A percentile compares a stretch with the other conserved stretches of the same genome.
phyloP scores from a whole-genome alignment of 495 filamentous ascomycete genomes.

The Trypethelium eluteriae region DNA sequence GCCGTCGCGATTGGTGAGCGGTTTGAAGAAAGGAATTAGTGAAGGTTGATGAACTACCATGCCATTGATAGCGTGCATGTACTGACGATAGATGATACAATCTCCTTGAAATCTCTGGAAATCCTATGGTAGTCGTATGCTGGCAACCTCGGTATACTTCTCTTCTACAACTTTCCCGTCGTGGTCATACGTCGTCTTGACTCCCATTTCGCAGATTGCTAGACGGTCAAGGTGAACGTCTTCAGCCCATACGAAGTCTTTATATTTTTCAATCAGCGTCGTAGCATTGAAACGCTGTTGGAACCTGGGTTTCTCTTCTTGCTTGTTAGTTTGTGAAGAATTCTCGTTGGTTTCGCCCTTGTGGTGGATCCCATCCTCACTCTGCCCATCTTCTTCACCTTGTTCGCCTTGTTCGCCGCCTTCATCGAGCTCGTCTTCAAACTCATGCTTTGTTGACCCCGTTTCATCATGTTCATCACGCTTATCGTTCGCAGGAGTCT shows the following conservation, averaged over 20 bases:
- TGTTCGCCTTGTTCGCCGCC: not conserved
- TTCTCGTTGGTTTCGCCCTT: not conserved
- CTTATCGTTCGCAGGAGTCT: not conserved
- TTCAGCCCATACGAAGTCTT: slow-evolving; percentile 34
- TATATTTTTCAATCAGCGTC: slow-evolving; percentile 30
- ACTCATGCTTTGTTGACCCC: not conserved
- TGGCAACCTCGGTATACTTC: slow-evolving; percentile 33
- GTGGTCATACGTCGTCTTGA: slow-evolving; percentile 33
- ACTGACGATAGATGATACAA: not conserved
- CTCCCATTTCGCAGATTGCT: slow-evolving; percentile 39
- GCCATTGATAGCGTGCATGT: not conserved
- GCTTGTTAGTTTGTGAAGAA: not conserved
- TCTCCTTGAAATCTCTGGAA: not conserved
- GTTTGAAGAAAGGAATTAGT: too few relatives aligned
- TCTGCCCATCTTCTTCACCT: not conserved
- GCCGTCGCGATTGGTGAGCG: not conserved
- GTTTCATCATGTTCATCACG: not conserved
- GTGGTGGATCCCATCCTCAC: not conserved
- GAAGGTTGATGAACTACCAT: not conserved
- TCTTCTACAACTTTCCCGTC: slow-evolving; percentile 30
- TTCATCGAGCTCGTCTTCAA: not conserved
- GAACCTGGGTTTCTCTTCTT: not conserved
- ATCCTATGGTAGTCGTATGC: slow-evolving; percentile 13
- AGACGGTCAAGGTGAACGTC: slow-evolving; percentile 32
- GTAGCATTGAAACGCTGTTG: slow-evolving; percentile 29